Evolutionary conservation across 306 rosid genomes (phyloP), one percentile per base, ranked within the genome.

Genomic region (Castanopsis chinensis): DNA sequence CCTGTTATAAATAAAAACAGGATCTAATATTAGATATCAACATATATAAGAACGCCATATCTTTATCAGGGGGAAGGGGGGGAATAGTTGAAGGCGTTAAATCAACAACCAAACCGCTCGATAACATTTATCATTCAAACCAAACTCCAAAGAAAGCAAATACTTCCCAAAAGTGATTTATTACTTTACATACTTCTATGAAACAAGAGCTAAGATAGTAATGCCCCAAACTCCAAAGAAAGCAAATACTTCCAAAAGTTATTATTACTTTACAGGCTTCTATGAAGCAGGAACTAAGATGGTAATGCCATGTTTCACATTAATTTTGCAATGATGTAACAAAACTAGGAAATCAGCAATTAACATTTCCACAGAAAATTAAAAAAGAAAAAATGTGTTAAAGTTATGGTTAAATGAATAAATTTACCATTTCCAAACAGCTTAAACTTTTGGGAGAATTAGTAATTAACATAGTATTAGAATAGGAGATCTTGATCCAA

Each of bases 1-100:
- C 99, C 99, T 95, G 96, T 73, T 8, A 8, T 35, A 55, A 81
- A 54, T 54, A 80, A 78, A 74, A 21, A 21, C 5, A 65, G 21
- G 37, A 57, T 19, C 15, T 67, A 23, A 60, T 64, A 63, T 85
- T 78, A 86, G 79, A 74, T 51, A 55, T 5, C 45, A 12, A 23
- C 45, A 30, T 25, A 74, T 35, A 11, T 4, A 69, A 55, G 55
- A 72, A 71, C 1, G 33, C 58, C 72, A 64, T 10, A 33, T 21
- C 11, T 32, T 20, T 78, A 49, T 10, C 14, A 49, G 53, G 53
- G 4, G 15, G 53, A 13, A 13, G 53, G 53, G 53, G 53, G 53
- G 53, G 53, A 11, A 49, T n/a, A 33, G 52, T 19, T 68, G 25
- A 37, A 68, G 52, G 25, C n/a, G 7, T 9, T 35, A 68, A 33